phyloP scores from a whole-genome alignment of 805 yeast species.

The Yarrowia sp. region DNA sequence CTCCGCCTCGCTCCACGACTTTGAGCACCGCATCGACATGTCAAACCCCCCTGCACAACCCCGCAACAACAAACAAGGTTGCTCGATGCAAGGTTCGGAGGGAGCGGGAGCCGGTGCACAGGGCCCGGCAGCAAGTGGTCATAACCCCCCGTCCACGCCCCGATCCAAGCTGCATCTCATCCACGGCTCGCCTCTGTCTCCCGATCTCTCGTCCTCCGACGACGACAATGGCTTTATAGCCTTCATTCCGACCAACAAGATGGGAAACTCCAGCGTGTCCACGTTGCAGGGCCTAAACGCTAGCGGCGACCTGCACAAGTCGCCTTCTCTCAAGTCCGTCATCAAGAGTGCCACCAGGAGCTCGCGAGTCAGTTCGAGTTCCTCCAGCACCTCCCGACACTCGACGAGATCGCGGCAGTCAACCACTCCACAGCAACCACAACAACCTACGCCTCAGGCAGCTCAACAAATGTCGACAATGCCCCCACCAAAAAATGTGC shows the following conservation, averaged over 20 bases:
- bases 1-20: conserved; percentile 7
- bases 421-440: not conserved
- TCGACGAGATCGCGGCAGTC: not conserved
- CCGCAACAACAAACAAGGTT: conserved; percentile 4
- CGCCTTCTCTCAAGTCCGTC: not conserved
- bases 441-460: too few species aligned
- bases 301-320: not conserved
- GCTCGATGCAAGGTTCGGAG: not conserved
- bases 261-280: conserved; percentile 17
- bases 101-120: not conserved
- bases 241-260: conserved; percentile 18
- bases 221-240: conserved; percentile 29
- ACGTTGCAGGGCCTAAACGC: not conserved
- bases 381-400: not conserved
- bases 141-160: not conserved
- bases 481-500: too few species aligned
- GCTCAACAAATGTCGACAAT: not conserved
- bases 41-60: not conserved
- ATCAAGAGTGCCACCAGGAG: not conserved
- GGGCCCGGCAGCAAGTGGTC: not conserved
- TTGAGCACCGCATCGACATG: not conserved
- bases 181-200: not conserved
- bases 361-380: not conserved
- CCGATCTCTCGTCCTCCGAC: conserved; percentile 20
- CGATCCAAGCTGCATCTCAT: conserved; percentile 5